Conservation (phyloP, 768 basidiomycete species). For the Suillus alpinus region DNA sequence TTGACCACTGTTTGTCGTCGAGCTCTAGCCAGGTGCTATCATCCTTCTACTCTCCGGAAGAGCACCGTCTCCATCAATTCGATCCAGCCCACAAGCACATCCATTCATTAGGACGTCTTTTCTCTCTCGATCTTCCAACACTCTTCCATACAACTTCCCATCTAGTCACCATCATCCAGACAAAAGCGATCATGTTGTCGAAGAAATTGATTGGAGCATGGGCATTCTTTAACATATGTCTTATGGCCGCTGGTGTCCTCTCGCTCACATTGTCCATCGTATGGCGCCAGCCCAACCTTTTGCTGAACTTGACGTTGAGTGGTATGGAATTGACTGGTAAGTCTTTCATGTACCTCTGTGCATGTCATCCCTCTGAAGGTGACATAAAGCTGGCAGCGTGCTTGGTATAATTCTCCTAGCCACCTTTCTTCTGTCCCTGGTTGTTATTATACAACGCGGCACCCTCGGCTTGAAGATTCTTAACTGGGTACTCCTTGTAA, state of each 20-base stretch:
- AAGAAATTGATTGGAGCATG: constrained; percentile 67
- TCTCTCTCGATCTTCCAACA: not conserved
- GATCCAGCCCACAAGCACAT: constrained; percentile 10
- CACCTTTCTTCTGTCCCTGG: constrained; percentile 70
- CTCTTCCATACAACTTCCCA: not conserved
- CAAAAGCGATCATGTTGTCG: constrained; percentile 57
- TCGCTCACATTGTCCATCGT: constrained; percentile 66
- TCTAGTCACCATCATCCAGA: constrained; percentile 1
- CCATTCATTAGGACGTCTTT: constrained; percentile 8
- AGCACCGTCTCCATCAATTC: constrained; percentile 27
- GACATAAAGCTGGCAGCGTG: constrained; percentile 57
- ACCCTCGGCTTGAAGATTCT: constrained; percentile 70
- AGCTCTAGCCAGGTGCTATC: constrained; percentile 41
- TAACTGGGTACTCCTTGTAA: constrained; percentile 70
- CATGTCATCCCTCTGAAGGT: not conserved
- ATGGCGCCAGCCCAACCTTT: constrained; percentile 65
- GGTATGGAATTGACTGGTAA: constrained; percentile 56
- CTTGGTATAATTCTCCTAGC: constrained; percentile 65
- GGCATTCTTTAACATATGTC: constrained; percentile 65
- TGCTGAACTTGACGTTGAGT: constrained; percentile 72
- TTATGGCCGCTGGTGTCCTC: constrained; percentile 69
- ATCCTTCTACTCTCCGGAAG: constrained; percentile 51
- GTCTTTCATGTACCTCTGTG: constrained; percentile 17
- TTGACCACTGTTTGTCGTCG: constrained; percentile 29
- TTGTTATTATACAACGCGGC: constrained; percentile 67